A percentile compares a stretch with the other conserved stretches of the same genome.
Evolutionary conservation across 345 rosid species (phyloP).

Genomic region (Eucalyptus marginata): DNA sequence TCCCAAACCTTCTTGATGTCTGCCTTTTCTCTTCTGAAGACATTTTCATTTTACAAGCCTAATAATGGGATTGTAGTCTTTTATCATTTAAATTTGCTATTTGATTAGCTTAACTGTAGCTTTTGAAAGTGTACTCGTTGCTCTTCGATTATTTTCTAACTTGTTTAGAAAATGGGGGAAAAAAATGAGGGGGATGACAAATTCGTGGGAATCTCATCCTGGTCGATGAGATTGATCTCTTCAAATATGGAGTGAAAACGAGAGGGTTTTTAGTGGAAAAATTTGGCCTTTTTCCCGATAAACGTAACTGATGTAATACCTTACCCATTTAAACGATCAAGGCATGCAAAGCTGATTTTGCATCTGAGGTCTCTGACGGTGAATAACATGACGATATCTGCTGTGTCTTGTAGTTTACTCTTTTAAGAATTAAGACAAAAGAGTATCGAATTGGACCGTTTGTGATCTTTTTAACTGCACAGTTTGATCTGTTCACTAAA

Average conservation of each 20-base stretch:
- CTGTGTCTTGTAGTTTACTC: neutral
- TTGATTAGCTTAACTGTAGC: neutral
- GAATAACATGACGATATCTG: neutral
- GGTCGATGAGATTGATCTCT: neutral
- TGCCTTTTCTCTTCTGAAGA: neutral
- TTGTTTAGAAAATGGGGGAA: neutral
- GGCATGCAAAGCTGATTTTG: neutral
- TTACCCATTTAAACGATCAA: neutral
- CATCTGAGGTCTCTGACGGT: neutral
- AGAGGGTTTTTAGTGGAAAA: neutral
- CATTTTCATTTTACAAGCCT: neutral
- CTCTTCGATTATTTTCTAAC: neutral
- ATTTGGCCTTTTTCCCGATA: neutral
- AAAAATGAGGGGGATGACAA: neutral
- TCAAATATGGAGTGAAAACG: neutral
- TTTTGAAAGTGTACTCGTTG: neutral
- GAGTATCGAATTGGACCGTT: neutral
- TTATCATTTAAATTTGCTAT: neutral
- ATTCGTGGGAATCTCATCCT: neutral
- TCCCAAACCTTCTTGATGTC: neutral
- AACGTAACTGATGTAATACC: neutral
- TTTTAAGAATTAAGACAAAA: neutral
- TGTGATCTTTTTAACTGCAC: neutral
- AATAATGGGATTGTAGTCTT: neutral
- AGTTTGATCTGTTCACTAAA: neutral